These are phyloP conservation scores for Fomitopsis betulina DNA, from an alignment of 1,284 basidiomycete species.

Conservation along the genomic window DNA sequence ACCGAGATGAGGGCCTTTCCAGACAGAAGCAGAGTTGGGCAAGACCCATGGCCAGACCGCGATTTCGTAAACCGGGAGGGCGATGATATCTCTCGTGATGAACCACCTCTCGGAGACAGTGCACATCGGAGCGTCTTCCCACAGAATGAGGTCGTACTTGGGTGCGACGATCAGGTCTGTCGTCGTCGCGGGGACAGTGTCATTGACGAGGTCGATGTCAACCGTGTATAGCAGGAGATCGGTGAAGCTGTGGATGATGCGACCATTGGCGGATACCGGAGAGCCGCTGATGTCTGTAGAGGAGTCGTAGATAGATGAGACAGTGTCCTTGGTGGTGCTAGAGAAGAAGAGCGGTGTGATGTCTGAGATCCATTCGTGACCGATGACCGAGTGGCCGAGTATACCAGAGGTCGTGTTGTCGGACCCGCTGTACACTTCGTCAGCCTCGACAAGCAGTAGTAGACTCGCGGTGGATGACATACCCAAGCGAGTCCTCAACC, in stretches of 20 bases:
- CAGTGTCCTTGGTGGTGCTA: background rate
- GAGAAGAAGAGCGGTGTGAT: background rate
- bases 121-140: background rate
- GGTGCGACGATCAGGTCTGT: background rate
- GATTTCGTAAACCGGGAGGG: background rate
- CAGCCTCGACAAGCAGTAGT: background rate
- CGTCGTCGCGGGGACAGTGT: background rate
- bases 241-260: background rate
- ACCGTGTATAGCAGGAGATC: background rate
- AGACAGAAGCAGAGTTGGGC: background rate
- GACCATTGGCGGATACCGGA: background rate
- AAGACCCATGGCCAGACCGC: background rate
- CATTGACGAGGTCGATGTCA: background rate
- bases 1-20: background rate
- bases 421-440: background rate
- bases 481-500: background rate
- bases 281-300: background rate
- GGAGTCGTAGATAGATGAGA: background rate
- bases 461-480: background rate
- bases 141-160: background rate
- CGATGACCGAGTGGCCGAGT: background rate
- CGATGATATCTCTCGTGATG: background rate
- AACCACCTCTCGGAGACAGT: background rate
- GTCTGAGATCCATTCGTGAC: background rate
- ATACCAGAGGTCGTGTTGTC: background rate